phyloP scores from a whole-genome alignment of 257 asterid genomes.

The Dorcoceras hygrometricum region DNA sequence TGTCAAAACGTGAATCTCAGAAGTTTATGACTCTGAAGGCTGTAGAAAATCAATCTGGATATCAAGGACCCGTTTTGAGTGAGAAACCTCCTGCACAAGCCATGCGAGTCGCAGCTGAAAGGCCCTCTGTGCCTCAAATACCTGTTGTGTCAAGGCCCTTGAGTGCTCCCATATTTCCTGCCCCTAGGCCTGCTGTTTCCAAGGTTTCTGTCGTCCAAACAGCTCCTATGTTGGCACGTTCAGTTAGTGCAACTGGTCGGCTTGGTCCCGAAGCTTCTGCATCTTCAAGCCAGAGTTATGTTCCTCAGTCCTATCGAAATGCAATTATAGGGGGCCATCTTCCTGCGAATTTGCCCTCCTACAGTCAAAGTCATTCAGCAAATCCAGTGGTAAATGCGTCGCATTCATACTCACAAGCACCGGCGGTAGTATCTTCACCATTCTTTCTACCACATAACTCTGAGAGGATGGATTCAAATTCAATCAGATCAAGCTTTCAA shows the following conservation, averaged over 20 bases:
- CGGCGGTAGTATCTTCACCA: slow-evolving; percentile 42
- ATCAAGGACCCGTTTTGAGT: slow-evolving; percentile 24
- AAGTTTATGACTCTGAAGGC: slow-evolving; percentile 38
- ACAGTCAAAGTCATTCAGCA: slow-evolving; percentile 47
- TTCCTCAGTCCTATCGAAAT: slow-evolving; percentile 81
- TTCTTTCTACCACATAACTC: slow-evolving; percentile 40
- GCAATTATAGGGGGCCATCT: slow-evolving; percentile 63
- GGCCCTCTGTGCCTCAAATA: slow-evolving; percentile 36
- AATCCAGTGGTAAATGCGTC: slow-evolving; percentile 44
- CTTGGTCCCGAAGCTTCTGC: slow-evolving; percentile 59
- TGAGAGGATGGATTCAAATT: slow-evolving; percentile 50
- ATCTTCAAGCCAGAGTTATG: slow-evolving; percentile 45
- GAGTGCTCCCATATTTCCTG: slow-evolving; percentile 73
- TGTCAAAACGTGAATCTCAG: slow-evolving; percentile 33
- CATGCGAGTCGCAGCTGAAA: slow-evolving; percentile 35
- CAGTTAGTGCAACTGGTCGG: slow-evolving; percentile 74
- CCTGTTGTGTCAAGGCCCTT: slow-evolving; percentile 70
- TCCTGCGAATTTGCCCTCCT: slow-evolving; percentile 44
- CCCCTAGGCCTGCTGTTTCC: slow-evolving; percentile 49
- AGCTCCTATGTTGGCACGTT: slow-evolving; percentile 58
- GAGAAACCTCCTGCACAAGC: slow-evolving; percentile 37
- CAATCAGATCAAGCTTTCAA: slow-evolving; percentile 42
- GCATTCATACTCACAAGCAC: slow-evolving; percentile 44
- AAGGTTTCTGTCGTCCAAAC: slow-evolving; percentile 54
- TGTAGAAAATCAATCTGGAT: slow-evolving; percentile 35